Conservation (phyloP, 257 asterid species). For the Phtheirospermum japonicum region DNA sequence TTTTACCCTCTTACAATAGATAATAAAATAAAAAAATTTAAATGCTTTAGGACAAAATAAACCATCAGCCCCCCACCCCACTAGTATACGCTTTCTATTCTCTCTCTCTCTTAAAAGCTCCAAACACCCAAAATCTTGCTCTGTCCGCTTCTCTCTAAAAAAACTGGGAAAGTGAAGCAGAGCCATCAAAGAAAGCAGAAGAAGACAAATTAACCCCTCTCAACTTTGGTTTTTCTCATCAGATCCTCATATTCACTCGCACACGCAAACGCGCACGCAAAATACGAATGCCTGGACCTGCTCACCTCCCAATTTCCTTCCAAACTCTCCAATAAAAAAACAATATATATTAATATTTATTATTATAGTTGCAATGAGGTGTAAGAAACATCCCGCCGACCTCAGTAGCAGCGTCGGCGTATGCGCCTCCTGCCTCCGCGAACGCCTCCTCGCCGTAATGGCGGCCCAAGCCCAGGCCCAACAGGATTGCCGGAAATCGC, state of each 20-base stretch:
- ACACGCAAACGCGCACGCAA: slow-evolving; percentile 25
- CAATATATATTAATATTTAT: too few species aligned
- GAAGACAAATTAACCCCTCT: slow-evolving; percentile 32
- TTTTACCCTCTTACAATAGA: slow-evolving; percentile 2
- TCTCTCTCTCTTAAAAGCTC: slow-evolving; percentile 26
- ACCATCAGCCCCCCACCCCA: slow-evolving; percentile 23
- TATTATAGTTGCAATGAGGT: slow-evolving; percentile 47
- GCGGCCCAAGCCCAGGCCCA: slow-evolving; percentile 48
- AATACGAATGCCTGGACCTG: slow-evolving; percentile 21
- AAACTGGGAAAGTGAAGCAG: background rate
- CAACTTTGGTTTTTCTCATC: slow-evolving; percentile 24
- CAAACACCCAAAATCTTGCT: slow-evolving; percentile 17
- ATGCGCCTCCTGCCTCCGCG: slow-evolving; percentile 91
- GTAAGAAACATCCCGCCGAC: slow-evolving; percentile 64
- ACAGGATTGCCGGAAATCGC: slow-evolving; percentile 40
- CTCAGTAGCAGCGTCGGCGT: slow-evolving; percentile 69
- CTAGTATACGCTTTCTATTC: slow-evolving; percentile 7
- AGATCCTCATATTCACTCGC: slow-evolving; percentile 22
- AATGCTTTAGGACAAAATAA: background rate
- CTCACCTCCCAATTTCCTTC: slow-evolving; percentile 20
- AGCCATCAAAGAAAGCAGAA: slow-evolving; percentile 22
- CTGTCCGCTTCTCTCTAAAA: background rate
- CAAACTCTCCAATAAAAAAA: slow-evolving; percentile 3
- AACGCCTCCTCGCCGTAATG: slow-evolving; percentile 58
- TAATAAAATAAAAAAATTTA: background rate